Evolutionary conservation across 352 stramenopile genomes (phyloP).

Genomic region (Phytopythium sindhum): DNA sequence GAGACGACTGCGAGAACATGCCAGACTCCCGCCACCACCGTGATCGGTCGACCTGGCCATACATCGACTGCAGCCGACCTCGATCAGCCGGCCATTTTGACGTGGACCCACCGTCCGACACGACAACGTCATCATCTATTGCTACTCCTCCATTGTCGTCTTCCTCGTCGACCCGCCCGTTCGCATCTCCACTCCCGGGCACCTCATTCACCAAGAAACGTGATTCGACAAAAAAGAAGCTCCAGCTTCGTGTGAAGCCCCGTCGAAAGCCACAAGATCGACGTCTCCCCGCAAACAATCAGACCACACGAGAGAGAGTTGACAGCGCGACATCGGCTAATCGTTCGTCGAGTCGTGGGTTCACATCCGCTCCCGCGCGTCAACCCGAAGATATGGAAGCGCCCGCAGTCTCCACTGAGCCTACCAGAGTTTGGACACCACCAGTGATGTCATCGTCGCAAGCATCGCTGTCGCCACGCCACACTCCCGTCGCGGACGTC

Average conservation of each 20-base stretch:
- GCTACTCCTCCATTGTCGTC: background rate
- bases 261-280: background rate
- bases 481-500: background rate
- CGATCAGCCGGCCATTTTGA: background rate
- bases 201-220: background rate
- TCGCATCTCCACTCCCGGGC: background rate
- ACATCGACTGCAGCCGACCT: background rate
- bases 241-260: conserved; percentile 11
- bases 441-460: background rate
- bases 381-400: background rate
- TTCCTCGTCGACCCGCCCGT: background rate
- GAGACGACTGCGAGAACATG: background rate
- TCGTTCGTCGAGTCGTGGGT: background rate
- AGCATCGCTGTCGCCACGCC: background rate
- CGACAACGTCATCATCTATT: background rate
- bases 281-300: background rate
- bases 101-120: background rate
- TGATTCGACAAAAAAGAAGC: conserved; percentile 5
- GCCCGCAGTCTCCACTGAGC: background rate
- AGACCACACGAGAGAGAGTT: background rate
- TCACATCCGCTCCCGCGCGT: background rate
- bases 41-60: background rate
- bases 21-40: background rate
- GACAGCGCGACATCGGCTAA: background rate
- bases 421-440: background rate